Evolutionary conservation across 1,139 yeast genomes (phyloP).

Genomic region (Pichia norvegensis): DNA sequence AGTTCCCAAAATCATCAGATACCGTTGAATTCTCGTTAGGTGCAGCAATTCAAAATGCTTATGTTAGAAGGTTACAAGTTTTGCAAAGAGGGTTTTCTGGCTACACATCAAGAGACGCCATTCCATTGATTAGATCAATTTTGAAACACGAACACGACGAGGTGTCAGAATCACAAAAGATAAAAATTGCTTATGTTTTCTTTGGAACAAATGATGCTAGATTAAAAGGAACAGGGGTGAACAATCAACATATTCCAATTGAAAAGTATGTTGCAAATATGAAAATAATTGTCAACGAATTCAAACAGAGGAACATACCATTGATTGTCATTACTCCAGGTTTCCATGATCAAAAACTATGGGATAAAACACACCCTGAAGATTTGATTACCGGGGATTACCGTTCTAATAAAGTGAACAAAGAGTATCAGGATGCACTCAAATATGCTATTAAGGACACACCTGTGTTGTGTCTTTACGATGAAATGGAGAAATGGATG

Average conservation of each 20-base stretch:
- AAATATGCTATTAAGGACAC: conserved; percentile 37
- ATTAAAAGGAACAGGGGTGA: conserved; percentile 23
- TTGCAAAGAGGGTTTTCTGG: conserved; percentile 58
- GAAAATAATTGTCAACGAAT: conserved; percentile 33
- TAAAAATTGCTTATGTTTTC: conserved; percentile 42
- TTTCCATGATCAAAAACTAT: conserved; percentile 40
- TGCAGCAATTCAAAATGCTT: conserved; percentile 42
- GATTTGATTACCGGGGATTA: conserved; percentile 29
- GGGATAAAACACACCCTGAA: conserved; percentile 29
- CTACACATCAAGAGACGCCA: conserved; percentile 49
- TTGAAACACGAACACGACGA: conserved; percentile 37
- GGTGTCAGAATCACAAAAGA: conserved; percentile 25
- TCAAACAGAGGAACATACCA: conserved; percentile 37
- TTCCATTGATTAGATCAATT: conserved; percentile 40
- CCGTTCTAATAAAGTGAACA: conserved; percentile 36
- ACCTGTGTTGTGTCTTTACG: conserved; percentile 37
- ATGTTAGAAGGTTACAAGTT: conserved; percentile 48
- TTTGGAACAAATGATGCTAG: conserved; percentile 75
- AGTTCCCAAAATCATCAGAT: conserved; percentile 14
- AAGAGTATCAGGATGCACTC: conserved; percentile 42
- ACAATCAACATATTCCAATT: conserved; percentile 49
- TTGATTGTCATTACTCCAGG: conserved; percentile 58
- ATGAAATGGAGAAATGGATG: conserved; percentile 29
- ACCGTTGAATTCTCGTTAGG: conserved; percentile 40
- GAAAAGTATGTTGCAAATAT: conserved; percentile 43